Evolutionary conservation across 495 filamentous ascomycete genomes (phyloP), one percentile per base, ranked within the genome.

Genomic region (Aspergillus coremiiformis): DNA sequence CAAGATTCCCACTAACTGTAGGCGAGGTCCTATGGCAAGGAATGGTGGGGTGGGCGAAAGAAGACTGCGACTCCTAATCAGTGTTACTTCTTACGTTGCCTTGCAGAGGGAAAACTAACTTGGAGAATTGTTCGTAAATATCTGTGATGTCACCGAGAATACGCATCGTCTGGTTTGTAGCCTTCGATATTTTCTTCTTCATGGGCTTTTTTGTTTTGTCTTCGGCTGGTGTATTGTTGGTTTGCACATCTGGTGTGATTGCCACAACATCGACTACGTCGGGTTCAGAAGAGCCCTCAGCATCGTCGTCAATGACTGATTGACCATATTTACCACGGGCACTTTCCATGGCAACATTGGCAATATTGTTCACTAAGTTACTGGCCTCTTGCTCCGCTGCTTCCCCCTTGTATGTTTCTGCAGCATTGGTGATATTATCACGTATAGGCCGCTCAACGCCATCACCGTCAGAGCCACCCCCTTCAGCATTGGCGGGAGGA

Each of bases 171-270:
- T 87, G 84, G 49, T 86, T 74, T 59, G 86, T 86, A 54, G 85
- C 84, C 5, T 76, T 78, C 74, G 86, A 86, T 61, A 90, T 84
- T 3, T 82, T 84, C 5, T 81, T 83, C 61, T 87, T 84, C 70
- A 93, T 84, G 0, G 87, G 89, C 27, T 85, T 78, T 60, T 90
- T 92, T 0, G 88, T 88, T 68, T 89, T 90, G 57, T 93, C 87
- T 10, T 20, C 39, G 7, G 29, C 12, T 9, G 23, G 21, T 5
- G 24, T 26, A 11, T 20, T 22, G 5, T 35, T 59, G n/a, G 75
- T 75, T 60, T 84, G 82, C 3, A 85, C 83, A 58, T 86, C 77
- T 4, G 80, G 76, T 5, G 48, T 65, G 61, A 39, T 71, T 53
- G 24, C 37, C 19, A 78, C 80, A 7, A 86, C 58, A 11, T 72